Conservation (phyloP, 2,329 filamentous ascomycete genomes). For the Tolypocladium album region DNA sequence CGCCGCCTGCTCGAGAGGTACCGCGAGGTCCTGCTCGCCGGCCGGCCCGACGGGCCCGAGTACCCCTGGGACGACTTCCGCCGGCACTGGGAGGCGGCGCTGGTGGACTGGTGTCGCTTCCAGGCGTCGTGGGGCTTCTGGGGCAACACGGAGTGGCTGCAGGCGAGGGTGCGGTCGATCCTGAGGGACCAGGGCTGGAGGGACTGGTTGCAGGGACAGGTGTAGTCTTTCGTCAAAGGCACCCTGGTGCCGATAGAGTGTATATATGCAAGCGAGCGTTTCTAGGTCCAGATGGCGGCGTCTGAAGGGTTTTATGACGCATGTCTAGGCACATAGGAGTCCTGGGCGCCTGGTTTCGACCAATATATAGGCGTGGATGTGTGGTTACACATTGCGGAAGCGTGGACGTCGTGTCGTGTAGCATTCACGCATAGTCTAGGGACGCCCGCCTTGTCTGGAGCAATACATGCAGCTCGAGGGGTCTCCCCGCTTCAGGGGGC, state of each 20-base stretch:
- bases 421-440: too few relatives aligned
- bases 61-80: conserved; percentile 46
- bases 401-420: too few relatives aligned
- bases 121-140: conserved; percentile 52
- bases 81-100: conserved; percentile 54
- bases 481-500: too few relatives aligned
- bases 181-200: conserved; percentile 32
- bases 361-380: too few relatives aligned
- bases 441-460: too few relatives aligned
- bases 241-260: background rate
- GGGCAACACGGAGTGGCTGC: conserved; percentile 48
- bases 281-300: background rate
- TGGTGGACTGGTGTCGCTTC: conserved; percentile 57
- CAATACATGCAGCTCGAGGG: too few relatives aligned
- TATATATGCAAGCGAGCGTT: background rate
- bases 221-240: background rate
- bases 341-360: too few relatives aligned
- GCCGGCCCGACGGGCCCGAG: conserved; percentile 1
- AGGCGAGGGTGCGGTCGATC: conserved; percentile 41
- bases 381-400: too few relatives aligned
- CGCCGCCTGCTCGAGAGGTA: conserved; percentile 40
- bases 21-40: conserved; percentile 20
- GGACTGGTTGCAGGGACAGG: conserved; percentile 26
- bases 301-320: too few relatives aligned
- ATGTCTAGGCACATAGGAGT: background rate